Evolutionary conservation across 108 stramenopile genomes (phyloP), one percentile per base, ranked within the genome.

Genomic region (Conticribra weissflogii): DNA sequence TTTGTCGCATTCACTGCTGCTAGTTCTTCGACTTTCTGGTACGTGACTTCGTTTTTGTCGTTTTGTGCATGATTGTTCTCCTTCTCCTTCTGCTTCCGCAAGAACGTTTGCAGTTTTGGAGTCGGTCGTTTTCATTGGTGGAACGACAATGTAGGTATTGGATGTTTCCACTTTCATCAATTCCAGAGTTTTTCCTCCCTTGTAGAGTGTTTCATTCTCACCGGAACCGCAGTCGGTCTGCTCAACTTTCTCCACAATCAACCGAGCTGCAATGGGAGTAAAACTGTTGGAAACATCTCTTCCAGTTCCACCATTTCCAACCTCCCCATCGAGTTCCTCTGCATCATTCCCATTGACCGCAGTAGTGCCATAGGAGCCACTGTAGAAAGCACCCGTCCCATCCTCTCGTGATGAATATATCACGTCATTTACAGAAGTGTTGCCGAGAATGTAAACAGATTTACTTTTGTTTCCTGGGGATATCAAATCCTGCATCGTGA

Each of bases 81-180:
- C 12, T 16, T 48, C 17, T 17, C n/a, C 53, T 0, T 65, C n/a
- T 24, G 4, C 51, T 12, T 14, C 15, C 0, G 1, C 3, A 25
- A 41, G n/a, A n/a, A n/a, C n/a, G n/a, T n/a, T n/a, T n/a, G n/a
- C 32, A 9, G n/a, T 25, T 29, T 56, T 44, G 34, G 30, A 46
- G 51, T 22, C 23, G 7, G 53, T 54, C 49, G 48, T 17, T 17
- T 45, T 25, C 53, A 72, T 71, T 24, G 77, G 68, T 25, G 77
- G 77, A 12, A 70, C 63, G 3, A 78, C 67, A 32, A 78, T 60
- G 25, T 78, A 78, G 0, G 77, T 78, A 61, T 78, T 78, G 45
- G 63, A 66, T 5, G 77, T 78, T 60, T 78, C 77, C 49, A 78
- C 77, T 27, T 69, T 29, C 27, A 59, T 66, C 49, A 78, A 45